Percentiles rank a stretch among this genome's conserved stretches.
Evolutionary conservation across 805 yeast species (phyloP).

Genomic region (Kodamaea nitidulidarum): DNA sequence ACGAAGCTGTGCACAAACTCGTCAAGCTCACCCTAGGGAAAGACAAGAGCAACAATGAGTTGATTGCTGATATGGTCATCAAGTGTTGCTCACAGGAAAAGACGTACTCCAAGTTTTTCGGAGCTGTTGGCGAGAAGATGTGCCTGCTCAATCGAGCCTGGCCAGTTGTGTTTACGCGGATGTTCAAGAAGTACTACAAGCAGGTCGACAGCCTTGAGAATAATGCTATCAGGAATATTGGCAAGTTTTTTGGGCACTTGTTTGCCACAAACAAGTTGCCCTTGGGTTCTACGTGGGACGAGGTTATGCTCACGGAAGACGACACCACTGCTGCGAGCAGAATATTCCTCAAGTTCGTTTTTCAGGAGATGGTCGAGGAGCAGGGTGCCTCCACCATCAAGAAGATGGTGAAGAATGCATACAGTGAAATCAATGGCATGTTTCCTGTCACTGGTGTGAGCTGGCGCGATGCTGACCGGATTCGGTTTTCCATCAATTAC

Average conservation of each 20-base stretch:
- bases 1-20: slow-evolving; percentile 89
- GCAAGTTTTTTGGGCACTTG: slow-evolving; percentile 82
- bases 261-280: slow-evolving; percentile 66
- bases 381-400: slow-evolving; percentile 55
- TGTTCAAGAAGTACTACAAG: slow-evolving; percentile 55
- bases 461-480: slow-evolving; percentile 41
- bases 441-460: slow-evolving; percentile 50
- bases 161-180: slow-evolving; percentile 48
- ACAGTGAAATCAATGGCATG: slow-evolving; percentile 38
- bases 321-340: slow-evolving; percentile 79
- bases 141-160: slow-evolving; percentile 50
- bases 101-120: slow-evolving; percentile 81
- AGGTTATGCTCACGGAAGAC: slow-evolving; percentile 58
- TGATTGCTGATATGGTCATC: slow-evolving; percentile 67
- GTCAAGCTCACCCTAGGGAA: slow-evolving; percentile 38
- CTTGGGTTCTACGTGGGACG: slow-evolving; percentile 53
- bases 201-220: slow-evolving; percentile 66
- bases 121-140: slow-evolving; percentile 67
- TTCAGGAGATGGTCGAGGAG: slow-evolving; percentile 76
- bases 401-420: slow-evolving; percentile 26
- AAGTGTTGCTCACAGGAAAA: slow-evolving; percentile 83
- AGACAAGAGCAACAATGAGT: slow-evolving; percentile 35
- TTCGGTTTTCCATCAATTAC: slow-evolving; percentile 79
- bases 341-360: slow-evolving; percentile 74
- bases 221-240: slow-evolving; percentile 70